Evolutionary conservation across 352 stramenopile species (phyloP).

Genomic region (Phytophthora sojae): DNA sequence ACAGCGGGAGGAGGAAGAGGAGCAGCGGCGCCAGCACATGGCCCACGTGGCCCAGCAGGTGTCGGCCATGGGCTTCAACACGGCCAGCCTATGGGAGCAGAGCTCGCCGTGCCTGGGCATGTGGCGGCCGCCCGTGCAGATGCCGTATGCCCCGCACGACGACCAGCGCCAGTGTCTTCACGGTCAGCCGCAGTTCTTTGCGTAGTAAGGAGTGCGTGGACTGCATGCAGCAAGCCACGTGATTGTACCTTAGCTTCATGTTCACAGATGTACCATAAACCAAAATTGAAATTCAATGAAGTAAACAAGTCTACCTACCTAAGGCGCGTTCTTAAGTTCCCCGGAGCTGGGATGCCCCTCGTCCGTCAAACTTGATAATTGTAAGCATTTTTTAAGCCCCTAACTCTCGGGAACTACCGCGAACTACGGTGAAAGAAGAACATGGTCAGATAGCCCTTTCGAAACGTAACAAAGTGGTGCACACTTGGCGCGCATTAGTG

Average conservation of each 20-base stretch:
- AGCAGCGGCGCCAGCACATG: slow-evolving; percentile 13
- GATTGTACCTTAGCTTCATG: neutral
- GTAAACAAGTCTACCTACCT: too few species aligned
- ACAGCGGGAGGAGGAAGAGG: neutral
- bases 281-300: too few species aligned
- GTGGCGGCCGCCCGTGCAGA: slow-evolving; percentile 23
- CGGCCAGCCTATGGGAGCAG: slow-evolving; percentile 43
- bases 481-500: too few species aligned
- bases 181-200: slow-evolving; percentile 23
- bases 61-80: slow-evolving; percentile 32
- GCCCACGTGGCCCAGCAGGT: slow-evolving; percentile 24
- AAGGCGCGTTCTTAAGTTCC: too few species aligned
- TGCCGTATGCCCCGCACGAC: neutral
- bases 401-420: too few species aligned
- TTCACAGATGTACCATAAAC: neutral
- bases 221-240: neutral
- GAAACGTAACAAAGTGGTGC: too few species aligned
- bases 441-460: too few species aligned
- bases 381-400: too few species aligned
- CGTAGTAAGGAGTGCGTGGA: neutral
- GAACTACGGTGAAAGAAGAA: too few species aligned
- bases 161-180: slow-evolving; percentile 10
- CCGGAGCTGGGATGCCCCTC: too few species aligned
- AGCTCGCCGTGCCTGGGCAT: slow-evolving; percentile 3
- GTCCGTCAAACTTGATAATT: too few species aligned